Conservation (phyloP, 2,329 filamentous ascomycete species). For the Amauroascus niger region DNA sequence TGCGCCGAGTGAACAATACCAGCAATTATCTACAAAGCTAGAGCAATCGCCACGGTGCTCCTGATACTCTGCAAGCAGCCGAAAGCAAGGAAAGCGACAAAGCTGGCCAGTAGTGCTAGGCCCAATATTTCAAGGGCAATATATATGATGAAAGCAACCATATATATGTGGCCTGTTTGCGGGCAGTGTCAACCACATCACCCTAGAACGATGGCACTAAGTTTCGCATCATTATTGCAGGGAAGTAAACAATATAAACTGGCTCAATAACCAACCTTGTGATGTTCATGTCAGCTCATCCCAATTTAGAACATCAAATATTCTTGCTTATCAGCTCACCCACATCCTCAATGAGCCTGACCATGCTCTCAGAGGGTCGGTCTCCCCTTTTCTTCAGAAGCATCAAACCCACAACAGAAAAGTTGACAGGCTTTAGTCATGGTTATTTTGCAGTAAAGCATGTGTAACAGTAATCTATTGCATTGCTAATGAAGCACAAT, state of each 20-base stretch:
- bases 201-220: conserved; percentile 53
- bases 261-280: conserved; percentile 13
- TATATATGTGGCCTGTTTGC: conserved; percentile 53
- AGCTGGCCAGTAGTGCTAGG: conserved; percentile 49
- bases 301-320: too few relatives aligned
- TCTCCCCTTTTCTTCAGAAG: too few relatives aligned
- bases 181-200: conserved; percentile 52
- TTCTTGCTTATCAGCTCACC: too few relatives aligned
- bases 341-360: too few relatives aligned
- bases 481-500: too few relatives aligned
- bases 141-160: conserved; percentile 50
- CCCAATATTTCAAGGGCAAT: conserved; percentile 51
- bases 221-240: conserved; percentile 47
- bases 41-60: conserved; percentile 59
- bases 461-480: too few relatives aligned
- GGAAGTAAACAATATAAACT: conserved; percentile 24
- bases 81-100: conserved; percentile 50
- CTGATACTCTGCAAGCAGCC: conserved; percentile 55
- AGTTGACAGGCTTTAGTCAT: background rate
- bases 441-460: too few relatives aligned
- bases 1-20: conserved; percentile 61
- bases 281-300: too few relatives aligned
- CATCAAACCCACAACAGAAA: background rate
- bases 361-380: too few relatives aligned
- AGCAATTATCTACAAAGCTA: conserved; percentile 61